Base-by-base conservation (phyloP, 169 alveolate species). In the Toxoplasma gondii region DNA sequence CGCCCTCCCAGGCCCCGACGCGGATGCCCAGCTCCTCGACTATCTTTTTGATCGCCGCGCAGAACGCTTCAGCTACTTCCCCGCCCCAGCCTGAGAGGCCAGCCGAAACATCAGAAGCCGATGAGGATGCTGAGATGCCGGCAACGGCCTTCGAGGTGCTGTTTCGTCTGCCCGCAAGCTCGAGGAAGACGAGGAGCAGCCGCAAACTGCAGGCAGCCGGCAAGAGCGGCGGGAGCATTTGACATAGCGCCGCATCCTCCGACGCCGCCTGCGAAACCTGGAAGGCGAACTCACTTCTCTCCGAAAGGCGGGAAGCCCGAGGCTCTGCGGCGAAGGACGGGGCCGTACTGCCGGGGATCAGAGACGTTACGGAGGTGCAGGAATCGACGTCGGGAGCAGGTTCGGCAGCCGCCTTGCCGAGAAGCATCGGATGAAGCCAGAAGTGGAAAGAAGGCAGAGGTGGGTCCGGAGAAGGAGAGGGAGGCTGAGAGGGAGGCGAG, bases 151-250 rank as follows among this genome's bases (percentile, higher is more conserved):
- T 12, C 84, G 38, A 10, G 22, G 84, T 44, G 44, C 84, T 74
- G 45, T 74, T 31, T 9, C 84, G 39, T 27, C 84, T 17, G 24
- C 84, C 84, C 44, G 84, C 84, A 16, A 74, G 84, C 84, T 74
- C 84, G 45, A 74, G 84, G 84, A 74, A 74, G 27, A 74, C 84
- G 45, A 74, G 84, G 45, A 74, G 84, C 1, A 74, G 84, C 84
- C 84, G 84, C 84, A 74, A 44, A n/a, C 84, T 74, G 84, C 84
- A 74, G 4, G 84, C 84, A 16, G 84, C 84, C 24, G 84, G 84
- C 38, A 74, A 12, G 39, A 74, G 84, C 44, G 84, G 43, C 12
- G 84, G 84, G 39, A 74, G 43, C 39, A 74, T 74, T n/a, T 74
- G 84, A 24, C 84, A 22, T 16, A 74, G n/a, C 12, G 84, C 84